Percentiles rank a stretch among this genome's conserved stretches.
Evolutionary conservation across 2,329 filamentous ascomycete species (phyloP).

Genomic region (Apiospora saccharicola): DNA sequence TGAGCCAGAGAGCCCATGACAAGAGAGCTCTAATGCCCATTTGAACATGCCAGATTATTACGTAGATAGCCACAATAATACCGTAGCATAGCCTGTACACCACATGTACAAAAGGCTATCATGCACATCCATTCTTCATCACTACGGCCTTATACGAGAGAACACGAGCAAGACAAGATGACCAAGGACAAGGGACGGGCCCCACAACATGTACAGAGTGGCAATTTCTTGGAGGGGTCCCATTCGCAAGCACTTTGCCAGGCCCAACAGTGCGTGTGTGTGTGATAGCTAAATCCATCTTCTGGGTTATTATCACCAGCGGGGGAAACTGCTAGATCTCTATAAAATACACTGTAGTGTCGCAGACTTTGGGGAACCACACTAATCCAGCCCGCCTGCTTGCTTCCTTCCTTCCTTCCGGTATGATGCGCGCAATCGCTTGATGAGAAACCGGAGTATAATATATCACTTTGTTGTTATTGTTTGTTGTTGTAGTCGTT

Average conservation of each 20-base stretch:
- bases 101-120: neutral
- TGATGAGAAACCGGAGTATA: constrained; percentile 23
- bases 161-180: neutral
- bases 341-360: neutral
- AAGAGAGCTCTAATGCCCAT: neutral
- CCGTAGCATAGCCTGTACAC: neutral
- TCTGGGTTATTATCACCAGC: constrained; percentile 13
- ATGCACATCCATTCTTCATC: too few species aligned
- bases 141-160: neutral
- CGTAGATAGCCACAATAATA: neutral
- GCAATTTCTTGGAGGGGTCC: neutral
- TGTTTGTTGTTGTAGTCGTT: constrained; percentile 6
- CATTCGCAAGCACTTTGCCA: constrained; percentile 5
- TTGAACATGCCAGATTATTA: neutral
- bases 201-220: constrained; percentile 1
- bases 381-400: constrained; percentile 2
- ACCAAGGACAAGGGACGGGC: neutral
- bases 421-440: constrained; percentile 7
- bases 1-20: neutral
- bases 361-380: neutral
- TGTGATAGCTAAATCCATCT: neutral
- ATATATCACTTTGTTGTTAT: constrained; percentile 13
- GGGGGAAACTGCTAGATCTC: constrained; percentile 6
- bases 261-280: neutral
- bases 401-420: neutral